Evolutionary conservation across 495 filamentous ascomycete genomes (phyloP).

Genomic region (Talaromyces trachyspermus): DNA sequence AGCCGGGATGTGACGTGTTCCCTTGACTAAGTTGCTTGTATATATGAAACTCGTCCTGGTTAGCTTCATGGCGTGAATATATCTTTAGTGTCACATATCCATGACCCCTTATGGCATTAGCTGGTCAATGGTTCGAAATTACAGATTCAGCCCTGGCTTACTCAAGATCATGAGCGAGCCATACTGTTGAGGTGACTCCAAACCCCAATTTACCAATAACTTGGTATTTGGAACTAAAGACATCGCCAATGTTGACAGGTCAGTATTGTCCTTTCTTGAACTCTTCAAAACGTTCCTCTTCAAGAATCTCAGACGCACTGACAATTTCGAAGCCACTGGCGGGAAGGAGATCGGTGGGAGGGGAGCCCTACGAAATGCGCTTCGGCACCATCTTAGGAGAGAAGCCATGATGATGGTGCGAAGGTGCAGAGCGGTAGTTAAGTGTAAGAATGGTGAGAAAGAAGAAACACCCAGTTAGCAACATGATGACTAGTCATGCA

Average conservation of each 20-base stretch:
- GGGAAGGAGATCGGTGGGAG: slow-evolving; percentile 16
- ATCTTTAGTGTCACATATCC: slow-evolving; percentile 39
- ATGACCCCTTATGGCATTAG: slow-evolving; percentile 21
- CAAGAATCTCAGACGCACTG: slow-evolving; percentile 19
- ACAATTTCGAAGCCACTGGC: slow-evolving; percentile 17
- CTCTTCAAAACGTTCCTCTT: slow-evolving; percentile 39
- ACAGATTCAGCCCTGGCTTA: slow-evolving; percentile 21
- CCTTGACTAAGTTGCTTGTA: slow-evolving; percentile 19
- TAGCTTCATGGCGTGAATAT: slow-evolving; percentile 19
- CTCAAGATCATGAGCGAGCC: slow-evolving; percentile 46
- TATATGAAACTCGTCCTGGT: slow-evolving; percentile 21
- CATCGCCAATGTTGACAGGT: slow-evolving; percentile 44
- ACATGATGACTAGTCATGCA: too few relatives aligned
- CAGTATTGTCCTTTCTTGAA: slow-evolving; percentile 41
- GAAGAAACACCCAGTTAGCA: too few relatives aligned
- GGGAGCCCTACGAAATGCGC: slow-evolving; percentile 11
- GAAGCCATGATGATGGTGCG: slow-evolving; percentile 4
- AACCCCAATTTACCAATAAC: slow-evolving; percentile 50
- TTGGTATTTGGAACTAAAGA: slow-evolving; percentile 42
- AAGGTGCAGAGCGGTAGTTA: neutral
- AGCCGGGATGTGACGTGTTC: slow-evolving; percentile 18
- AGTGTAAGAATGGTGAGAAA: too few relatives aligned
- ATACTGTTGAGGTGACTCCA: slow-evolving; percentile 46
- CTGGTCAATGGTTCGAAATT: slow-evolving; percentile 6
- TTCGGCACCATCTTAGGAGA: slow-evolving; percentile 7